These are phyloP conservation scores for Ophiocordyceps camponoti-rufipedis DNA, from an alignment of 2,329 filamentous ascomycete species.

Conservation along the genomic window DNA sequence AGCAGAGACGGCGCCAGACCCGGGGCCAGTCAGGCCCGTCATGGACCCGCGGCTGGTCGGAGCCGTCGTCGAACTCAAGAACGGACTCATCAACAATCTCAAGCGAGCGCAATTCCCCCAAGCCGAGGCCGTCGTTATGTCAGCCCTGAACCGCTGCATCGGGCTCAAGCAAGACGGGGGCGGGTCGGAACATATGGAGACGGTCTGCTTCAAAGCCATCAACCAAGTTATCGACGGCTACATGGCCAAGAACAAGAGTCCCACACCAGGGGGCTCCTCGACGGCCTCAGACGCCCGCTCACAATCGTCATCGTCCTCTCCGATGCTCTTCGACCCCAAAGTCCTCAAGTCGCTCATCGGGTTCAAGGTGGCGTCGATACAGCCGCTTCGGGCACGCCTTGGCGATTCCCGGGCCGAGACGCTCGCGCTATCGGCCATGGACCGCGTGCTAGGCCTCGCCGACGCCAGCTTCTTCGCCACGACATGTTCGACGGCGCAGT, in stretches of 20 bases:
- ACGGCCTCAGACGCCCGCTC: constrained; percentile 3
- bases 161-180: constrained; percentile 26
- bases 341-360: constrained; percentile 22
- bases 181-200: constrained; percentile 26
- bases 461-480: constrained; percentile 22
- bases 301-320: background rate
- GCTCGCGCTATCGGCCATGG: constrained; percentile 29
- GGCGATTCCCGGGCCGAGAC: constrained; percentile 24
- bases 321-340: constrained; percentile 18
- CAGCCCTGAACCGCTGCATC: constrained; percentile 31
- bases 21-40: constrained; percentile 14
- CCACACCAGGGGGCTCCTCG: constrained; percentile 12
- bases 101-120: constrained; percentile 21
- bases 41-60: constrained; percentile 24
- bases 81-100: constrained; percentile 26
- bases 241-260: constrained; percentile 18
- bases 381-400: constrained; percentile 20
- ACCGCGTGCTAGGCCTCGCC: constrained; percentile 29
- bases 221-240: constrained; percentile 25
- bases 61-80: constrained; percentile 26
- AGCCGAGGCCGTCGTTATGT: constrained; percentile 30
- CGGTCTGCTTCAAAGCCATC: constrained; percentile 25
- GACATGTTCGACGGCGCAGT: constrained; percentile 12
- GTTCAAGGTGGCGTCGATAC: constrained; percentile 27
- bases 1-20: constrained; percentile 8